These are phyloP conservation scores for Shiraia bambusicola DNA, from an alignment of 2,329 filamentous ascomycete genomes.

Conservation along the genomic window DNA sequence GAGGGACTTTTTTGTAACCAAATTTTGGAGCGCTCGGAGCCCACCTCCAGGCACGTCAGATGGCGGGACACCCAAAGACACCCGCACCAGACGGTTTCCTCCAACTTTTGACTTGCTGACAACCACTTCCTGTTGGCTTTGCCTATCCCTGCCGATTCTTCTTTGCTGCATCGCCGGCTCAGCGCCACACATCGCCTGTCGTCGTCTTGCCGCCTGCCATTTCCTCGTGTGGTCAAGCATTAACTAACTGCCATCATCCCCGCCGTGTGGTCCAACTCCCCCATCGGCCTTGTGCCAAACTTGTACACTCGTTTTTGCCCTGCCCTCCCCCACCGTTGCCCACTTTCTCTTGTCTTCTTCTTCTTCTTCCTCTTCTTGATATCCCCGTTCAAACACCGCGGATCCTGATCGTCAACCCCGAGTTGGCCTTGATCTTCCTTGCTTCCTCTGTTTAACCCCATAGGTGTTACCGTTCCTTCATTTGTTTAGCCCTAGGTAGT, in stretches of 20 bases:
- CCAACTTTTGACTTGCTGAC: constrained; percentile 35
- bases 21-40: constrained; percentile 32
- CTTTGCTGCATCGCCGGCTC: constrained; percentile 33
- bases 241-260: constrained; percentile 33
- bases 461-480: constrained; percentile 26
- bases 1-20: constrained; percentile 34
- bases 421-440: constrained; percentile 41
- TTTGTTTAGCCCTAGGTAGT: constrained; percentile 34
- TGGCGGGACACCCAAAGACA: constrained; percentile 36
- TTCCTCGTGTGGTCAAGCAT: constrained; percentile 34
- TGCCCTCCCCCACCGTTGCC: constrained; percentile 35
- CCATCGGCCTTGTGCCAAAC: constrained; percentile 40
- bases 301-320: constrained; percentile 40
- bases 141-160: constrained; percentile 39
- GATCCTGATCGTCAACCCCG: constrained; percentile 37
- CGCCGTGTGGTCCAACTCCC: constrained; percentile 38
- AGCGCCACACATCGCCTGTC: constrained; percentile 43
- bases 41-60: constrained; percentile 38
- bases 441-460: constrained; percentile 29
- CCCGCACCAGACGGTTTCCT: constrained; percentile 24
- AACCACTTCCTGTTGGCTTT: constrained; percentile 31
- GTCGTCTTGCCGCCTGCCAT: constrained; percentile 37
- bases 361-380: no score
- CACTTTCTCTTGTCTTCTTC: constrained; percentile 33
- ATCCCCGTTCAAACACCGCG: constrained; percentile 29